phyloP scores from a whole-genome alignment of 2,329 filamentous ascomycete genomes.

The Pezicula carpinea region DNA sequence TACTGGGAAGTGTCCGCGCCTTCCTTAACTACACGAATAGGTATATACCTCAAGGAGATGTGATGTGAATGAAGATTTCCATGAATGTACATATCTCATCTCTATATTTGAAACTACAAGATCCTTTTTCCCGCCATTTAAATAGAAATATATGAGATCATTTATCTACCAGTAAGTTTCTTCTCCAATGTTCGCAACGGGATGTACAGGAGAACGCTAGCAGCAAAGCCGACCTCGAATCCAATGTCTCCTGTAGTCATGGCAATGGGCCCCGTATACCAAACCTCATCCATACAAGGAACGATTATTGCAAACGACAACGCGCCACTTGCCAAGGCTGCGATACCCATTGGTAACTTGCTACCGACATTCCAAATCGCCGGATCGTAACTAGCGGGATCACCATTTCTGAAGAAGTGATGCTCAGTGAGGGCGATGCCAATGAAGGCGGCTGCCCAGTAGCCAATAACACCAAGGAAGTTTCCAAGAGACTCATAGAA shows the following conservation, averaged over 20 bases:
- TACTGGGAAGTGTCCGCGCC: too few relatives aligned
- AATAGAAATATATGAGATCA: too few relatives aligned
- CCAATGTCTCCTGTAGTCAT: slow-evolving; percentile 58
- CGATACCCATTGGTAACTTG: slow-evolving; percentile 56
- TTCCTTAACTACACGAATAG: too few relatives aligned
- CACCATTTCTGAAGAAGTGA: slow-evolving; percentile 57
- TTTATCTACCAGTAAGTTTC: neutral
- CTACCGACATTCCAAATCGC: slow-evolving; percentile 51
- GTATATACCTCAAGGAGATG: too few relatives aligned
- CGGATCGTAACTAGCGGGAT: slow-evolving; percentile 44
- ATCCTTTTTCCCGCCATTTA: too few relatives aligned
- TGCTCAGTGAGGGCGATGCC: slow-evolving; percentile 60
- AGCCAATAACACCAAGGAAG: slow-evolving; percentile 62
- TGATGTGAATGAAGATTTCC: too few relatives aligned
- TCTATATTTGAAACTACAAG: too few relatives aligned
- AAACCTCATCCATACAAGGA: slow-evolving; percentile 65
- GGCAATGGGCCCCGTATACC: slow-evolving; percentile 63
- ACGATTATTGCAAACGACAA: slow-evolving; percentile 47
- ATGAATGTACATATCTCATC: too few relatives aligned
- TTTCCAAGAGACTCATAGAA: slow-evolving; percentile 55
- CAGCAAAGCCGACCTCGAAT: slow-evolving; percentile 57
- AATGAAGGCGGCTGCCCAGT: slow-evolving; percentile 69
- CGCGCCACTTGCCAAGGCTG: slow-evolving; percentile 54
- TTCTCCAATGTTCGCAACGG: slow-evolving; percentile 37
- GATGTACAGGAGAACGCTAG: slow-evolving; percentile 39